Percentiles rank a stretch among this genome's conserved stretches.
Evolutionary conservation across 352 stramenopile genomes (phyloP).

Genomic region (Poterioochromonas sp.): DNA sequence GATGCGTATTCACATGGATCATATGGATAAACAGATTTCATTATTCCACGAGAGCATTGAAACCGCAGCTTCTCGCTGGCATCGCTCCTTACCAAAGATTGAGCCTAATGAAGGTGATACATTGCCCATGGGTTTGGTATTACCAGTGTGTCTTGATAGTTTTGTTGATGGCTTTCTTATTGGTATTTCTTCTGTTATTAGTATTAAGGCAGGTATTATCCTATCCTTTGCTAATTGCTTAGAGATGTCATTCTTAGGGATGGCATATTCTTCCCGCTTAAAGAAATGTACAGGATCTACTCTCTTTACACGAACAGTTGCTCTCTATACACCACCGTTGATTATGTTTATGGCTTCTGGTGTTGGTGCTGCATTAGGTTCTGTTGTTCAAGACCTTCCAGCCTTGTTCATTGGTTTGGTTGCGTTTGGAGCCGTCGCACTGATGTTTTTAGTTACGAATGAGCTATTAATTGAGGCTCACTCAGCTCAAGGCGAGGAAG

Average conservation of each 20-base stretch:
- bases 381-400: background rate
- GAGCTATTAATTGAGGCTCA: slow-evolving; percentile 9
- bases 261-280: slow-evolving; percentile 19
- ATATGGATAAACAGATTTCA: slow-evolving; percentile 18
- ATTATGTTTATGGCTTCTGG: slow-evolving; percentile 22
- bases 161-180: slow-evolving; percentile 27
- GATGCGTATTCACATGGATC: slow-evolving; percentile 9
- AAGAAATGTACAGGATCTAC: slow-evolving; percentile 2
- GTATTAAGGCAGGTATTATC: background rate
- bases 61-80: background rate
- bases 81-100: background rate
- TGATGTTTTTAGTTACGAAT: slow-evolving; percentile 13
- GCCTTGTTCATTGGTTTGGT: slow-evolving; percentile 16
- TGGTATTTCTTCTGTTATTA: background rate
- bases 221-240: slow-evolving; percentile 16
- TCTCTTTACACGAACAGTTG: background rate
- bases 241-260: slow-evolving; percentile 26
- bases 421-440: background rate
- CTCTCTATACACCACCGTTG: slow-evolving; percentile 13
- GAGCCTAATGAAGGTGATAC: background rate
- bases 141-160: slow-evolving; percentile 13
- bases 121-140: background rate
- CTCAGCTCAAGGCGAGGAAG: slow-evolving; percentile 12
- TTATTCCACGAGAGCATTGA: background rate
- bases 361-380: background rate